Evolutionary conservation across 2,329 filamentous ascomycete genomes (phyloP).

Genomic region (Teratosphaeria zuluensis): DNA sequence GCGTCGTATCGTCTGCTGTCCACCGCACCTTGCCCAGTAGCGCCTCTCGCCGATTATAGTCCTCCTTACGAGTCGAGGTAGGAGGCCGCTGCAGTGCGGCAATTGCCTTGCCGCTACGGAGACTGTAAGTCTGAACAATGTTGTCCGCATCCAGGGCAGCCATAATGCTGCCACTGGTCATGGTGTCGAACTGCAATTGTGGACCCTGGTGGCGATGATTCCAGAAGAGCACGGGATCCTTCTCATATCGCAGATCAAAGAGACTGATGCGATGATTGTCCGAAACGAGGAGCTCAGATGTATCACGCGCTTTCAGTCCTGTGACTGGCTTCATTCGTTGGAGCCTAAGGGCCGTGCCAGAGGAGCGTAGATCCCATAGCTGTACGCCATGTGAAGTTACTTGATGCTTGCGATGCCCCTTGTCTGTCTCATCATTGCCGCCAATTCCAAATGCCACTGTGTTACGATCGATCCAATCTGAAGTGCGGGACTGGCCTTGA

Average conservation of each 20-base stretch:
- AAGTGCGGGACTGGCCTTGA: background rate
- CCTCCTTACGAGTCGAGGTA: background rate
- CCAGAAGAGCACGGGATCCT: slow-evolving; percentile 4
- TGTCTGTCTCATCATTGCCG: background rate
- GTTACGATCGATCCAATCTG: slow-evolving; percentile 21
- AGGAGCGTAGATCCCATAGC: slow-evolving; percentile 18
- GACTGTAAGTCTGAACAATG: slow-evolving; percentile 15
- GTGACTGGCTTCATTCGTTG: slow-evolving; percentile 4
- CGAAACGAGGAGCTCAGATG: slow-evolving; percentile 9
- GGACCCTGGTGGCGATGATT: slow-evolving; percentile 10
- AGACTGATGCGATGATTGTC: slow-evolving; percentile 8
- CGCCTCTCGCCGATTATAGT: background rate
- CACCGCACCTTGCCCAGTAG: slow-evolving; percentile 9
- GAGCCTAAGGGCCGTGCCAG: slow-evolving; percentile 6
- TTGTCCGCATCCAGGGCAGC: slow-evolving; percentile 14
- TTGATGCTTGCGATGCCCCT: background rate
- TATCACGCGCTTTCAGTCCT: slow-evolving; percentile 2
- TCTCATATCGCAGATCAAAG: slow-evolving; percentile 10
- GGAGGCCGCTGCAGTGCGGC: slow-evolving; percentile 4
- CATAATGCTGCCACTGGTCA: slow-evolving; percentile 6
- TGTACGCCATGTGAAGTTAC: slow-evolving; percentile 12
- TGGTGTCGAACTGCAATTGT: slow-evolving; percentile 4
- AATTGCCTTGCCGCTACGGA: slow-evolving; percentile 10
- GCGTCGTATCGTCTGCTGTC: slow-evolving; percentile 9
- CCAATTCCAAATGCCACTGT: slow-evolving; percentile 13